Base-by-base conservation (phyloP, 805 yeast species). In the Tetrapisispora arboricola region DNA sequence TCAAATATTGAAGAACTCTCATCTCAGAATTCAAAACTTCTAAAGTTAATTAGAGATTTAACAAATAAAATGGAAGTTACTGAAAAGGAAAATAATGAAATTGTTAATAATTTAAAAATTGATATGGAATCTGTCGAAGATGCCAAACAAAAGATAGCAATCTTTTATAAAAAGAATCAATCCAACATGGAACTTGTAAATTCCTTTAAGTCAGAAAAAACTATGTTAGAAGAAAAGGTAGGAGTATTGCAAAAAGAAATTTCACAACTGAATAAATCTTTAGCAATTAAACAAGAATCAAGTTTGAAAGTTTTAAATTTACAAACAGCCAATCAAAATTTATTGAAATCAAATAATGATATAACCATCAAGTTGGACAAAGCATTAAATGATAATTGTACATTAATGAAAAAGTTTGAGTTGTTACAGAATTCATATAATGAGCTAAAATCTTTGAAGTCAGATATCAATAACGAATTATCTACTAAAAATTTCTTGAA, bases 41-140 rank as follows among this genome's bases (percentile, higher is more conserved):
- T 87, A 26, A 63, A 67, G 19, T 73, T 80, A 3, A 75, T 83
- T 0, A 53, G 32, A 47, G 73, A 74, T 43, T 64, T 86, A 21
- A 90, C 88, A 7, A 67, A 71, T 28, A 75, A 76, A 51, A 65
- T 87, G 41, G 96, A 87, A 54, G 58, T 57, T 4, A 73, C 73
- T 32, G 94, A 82, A 50, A 50, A 58, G 20, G 27, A 26, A n/a
- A 44, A 44, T 26, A 6, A 49, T 44, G 78, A 75, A 47, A 66
- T 68, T 15, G 10, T 36, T 6, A 18, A 22, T 8, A 3, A 26
- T 13, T 24, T 15, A 6, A 13, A 27, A n/a, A 27, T 18, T 12
- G 11, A 18, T 13, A 4, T 24, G 4, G 60, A 64, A 4, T 76
- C 76, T 0, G 66, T 74, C 16, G 69, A 66, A 36, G 85, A 79